A percentile compares a stretch with the other conserved stretches of the same genome.
Conservation (phyloP, 495 filamentous ascomycete genomes). For the Penicillium chermesinum region DNA sequence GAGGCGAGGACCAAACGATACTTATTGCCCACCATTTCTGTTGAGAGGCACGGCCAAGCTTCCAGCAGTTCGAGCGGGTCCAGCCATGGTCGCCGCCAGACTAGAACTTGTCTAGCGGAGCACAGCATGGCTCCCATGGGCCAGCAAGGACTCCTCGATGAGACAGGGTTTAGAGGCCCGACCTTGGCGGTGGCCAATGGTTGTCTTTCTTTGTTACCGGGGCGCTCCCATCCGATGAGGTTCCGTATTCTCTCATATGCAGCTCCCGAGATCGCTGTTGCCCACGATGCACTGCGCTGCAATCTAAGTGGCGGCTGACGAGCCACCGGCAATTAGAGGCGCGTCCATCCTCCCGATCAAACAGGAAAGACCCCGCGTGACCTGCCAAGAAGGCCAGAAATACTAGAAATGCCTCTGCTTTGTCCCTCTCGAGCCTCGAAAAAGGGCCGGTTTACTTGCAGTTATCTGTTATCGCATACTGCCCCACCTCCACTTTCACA, state of each 20-base stretch:
- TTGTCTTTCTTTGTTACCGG: neutral
- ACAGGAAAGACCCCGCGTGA: slow-evolving; percentile 1
- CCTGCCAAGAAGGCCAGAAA: neutral
- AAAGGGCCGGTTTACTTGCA: neutral
- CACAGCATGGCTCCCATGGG: neutral
- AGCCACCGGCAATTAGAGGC: no score
- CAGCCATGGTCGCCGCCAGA: slow-evolving; percentile 1
- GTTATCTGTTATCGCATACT: neutral
- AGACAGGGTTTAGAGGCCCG: neutral
- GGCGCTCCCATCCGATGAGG: slow-evolving; percentile 1
- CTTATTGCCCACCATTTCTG: slow-evolving; percentile 4
- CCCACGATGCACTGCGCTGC: neutral
- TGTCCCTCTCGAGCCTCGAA: neutral
- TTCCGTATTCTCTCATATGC: neutral
- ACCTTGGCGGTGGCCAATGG: neutral
- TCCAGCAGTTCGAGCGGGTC: neutral
- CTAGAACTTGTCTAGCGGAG: slow-evolving; percentile 4
- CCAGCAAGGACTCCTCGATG: neutral
- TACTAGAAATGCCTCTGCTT: neutral
- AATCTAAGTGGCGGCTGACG: slow-evolving; percentile 2
- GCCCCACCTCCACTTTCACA: slow-evolving; percentile 1
- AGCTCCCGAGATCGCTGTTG: no score
- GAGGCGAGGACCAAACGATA: neutral
- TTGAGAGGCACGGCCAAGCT: slow-evolving; percentile 3
- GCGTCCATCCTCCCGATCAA: no score